A percentile compares a stretch with the other conserved stretches of the same genome.
These are phyloP conservation scores for Jatropha podagrica DNA, from an alignment of 441 rosid species.

Conservation along the genomic window DNA sequence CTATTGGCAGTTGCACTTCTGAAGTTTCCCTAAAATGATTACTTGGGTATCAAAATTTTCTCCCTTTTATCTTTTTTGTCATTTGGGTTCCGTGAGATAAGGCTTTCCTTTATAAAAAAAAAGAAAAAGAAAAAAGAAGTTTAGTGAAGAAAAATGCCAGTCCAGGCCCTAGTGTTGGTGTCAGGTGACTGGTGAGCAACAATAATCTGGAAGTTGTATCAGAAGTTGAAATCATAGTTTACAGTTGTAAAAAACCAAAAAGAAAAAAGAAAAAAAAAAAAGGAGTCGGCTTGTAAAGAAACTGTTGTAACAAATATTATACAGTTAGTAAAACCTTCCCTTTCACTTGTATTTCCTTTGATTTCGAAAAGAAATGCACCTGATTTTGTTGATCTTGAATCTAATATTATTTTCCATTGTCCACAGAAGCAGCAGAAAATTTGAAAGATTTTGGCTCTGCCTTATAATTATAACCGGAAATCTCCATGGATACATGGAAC, in stretches of 20 bases:
- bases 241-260: slow-evolving; percentile 3
- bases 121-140: background rate
- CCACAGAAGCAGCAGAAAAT: background rate
- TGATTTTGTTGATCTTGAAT: too few relatives aligned
- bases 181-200: slow-evolving; percentile 67
- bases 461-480: background rate
- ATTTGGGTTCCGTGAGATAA: slow-evolving; percentile 26
- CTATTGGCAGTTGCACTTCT: slow-evolving; percentile 49
- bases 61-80: background rate
- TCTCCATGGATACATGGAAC: background rate
- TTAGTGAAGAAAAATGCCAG: slow-evolving; percentile 52
- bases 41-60: background rate
- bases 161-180: slow-evolving; percentile 66
- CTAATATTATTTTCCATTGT: background rate
- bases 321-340: slow-evolving; percentile 10
- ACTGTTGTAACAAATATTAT: slow-evolving; percentile 26
- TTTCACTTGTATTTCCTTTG: background rate
- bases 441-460: background rate
- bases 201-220: slow-evolving; percentile 31
- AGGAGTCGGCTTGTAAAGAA: slow-evolving; percentile 30
- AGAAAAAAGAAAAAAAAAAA: background rate
- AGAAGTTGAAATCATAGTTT: slow-evolving; percentile 25
- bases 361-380: background rate
- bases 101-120: slow-evolving; percentile 23
- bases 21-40: slow-evolving; percentile 51